These are phyloP conservation scores for Claviceps africana DNA, from an alignment of 2,329 filamentous ascomycete species.

Conservation along the genomic window DNA sequence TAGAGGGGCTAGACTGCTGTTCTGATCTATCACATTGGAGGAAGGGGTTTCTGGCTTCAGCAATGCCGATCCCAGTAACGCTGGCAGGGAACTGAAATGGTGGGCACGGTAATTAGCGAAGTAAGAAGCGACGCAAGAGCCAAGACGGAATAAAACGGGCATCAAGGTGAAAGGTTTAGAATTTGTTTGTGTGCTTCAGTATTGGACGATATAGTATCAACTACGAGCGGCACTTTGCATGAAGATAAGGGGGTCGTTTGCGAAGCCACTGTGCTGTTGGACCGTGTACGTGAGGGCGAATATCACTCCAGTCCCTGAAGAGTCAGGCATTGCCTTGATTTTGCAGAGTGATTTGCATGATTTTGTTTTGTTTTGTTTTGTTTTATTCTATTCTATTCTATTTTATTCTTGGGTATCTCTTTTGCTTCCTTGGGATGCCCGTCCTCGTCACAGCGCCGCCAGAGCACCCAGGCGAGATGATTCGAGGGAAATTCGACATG, in stretches of 20 bases:
- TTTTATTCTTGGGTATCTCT: no score
- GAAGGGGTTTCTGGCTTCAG: background rate
- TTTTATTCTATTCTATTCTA: no score
- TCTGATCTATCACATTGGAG: background rate
- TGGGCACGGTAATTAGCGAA: constrained; percentile 1
- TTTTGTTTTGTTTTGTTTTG: no score
- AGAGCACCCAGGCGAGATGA: no score
- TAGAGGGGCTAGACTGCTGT: constrained; percentile 11
- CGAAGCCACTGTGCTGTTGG: background rate
- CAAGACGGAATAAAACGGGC: background rate
- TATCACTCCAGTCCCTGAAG: no score
- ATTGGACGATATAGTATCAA: constrained; percentile 2
- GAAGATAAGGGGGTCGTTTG: background rate
- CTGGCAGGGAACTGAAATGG: background rate
- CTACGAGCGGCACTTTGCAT: background rate
- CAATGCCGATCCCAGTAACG: background rate
- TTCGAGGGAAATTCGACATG: no score
- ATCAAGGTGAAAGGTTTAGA: constrained; percentile 2
- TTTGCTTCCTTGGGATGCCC: no score
- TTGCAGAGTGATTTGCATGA: no score
- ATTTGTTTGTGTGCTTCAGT: constrained; percentile 1
- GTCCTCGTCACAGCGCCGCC: no score
- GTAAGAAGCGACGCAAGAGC: background rate
- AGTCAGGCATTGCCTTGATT: no score
- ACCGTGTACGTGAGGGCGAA: background rate